These are phyloP conservation scores for Phytophthora ohioensis DNA, from an alignment of 352 stramenopile genomes.

Conservation along the genomic window DNA sequence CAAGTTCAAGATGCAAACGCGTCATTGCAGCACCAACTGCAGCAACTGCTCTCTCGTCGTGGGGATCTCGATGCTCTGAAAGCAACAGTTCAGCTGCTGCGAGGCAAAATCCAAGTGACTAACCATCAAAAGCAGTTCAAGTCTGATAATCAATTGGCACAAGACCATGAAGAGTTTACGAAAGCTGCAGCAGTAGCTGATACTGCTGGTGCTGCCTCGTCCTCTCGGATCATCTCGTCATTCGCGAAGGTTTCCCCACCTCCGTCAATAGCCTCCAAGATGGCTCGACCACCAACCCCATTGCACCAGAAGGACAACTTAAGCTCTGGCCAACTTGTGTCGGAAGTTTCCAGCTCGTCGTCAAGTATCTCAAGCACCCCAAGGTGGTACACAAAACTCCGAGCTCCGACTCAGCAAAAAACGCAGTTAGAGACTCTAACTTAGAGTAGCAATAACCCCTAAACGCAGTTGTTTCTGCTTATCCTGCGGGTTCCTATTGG, in stretches of 20 bases:
- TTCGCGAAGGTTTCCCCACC: constrained; percentile 45
- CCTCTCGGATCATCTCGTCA: constrained; percentile 14
- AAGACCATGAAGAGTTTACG: neutral
- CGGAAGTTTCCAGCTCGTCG: constrained; percentile 12
- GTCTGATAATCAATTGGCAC: neutral
- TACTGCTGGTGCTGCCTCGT: neutral
- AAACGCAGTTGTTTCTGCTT: too few species aligned
- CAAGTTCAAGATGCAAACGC: constrained; percentile 49
- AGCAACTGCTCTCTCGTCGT: constrained; percentile 67
- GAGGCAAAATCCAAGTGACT: constrained; percentile 25
- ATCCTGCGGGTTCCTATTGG: constrained; percentile 21
- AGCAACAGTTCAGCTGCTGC: constrained; percentile 56
- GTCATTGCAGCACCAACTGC: constrained; percentile 67
- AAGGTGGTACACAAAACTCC: constrained; percentile 78
- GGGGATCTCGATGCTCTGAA: constrained; percentile 77
- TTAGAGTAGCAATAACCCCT: neutral
- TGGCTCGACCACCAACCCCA: constrained; percentile 53
- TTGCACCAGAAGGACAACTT: constrained; percentile 16
- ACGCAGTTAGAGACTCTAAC: constrained; percentile 4
- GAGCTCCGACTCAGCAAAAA: constrained; percentile 20
- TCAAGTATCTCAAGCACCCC: constrained; percentile 45
- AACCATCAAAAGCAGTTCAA: constrained; percentile 36
- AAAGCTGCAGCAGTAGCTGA: neutral
- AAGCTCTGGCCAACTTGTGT: neutral
- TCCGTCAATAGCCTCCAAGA: constrained; percentile 50